These are phyloP conservation scores for Cytospora leucostoma DNA, from an alignment of 2,329 filamentous ascomycete species.

Conservation along the genomic window DNA sequence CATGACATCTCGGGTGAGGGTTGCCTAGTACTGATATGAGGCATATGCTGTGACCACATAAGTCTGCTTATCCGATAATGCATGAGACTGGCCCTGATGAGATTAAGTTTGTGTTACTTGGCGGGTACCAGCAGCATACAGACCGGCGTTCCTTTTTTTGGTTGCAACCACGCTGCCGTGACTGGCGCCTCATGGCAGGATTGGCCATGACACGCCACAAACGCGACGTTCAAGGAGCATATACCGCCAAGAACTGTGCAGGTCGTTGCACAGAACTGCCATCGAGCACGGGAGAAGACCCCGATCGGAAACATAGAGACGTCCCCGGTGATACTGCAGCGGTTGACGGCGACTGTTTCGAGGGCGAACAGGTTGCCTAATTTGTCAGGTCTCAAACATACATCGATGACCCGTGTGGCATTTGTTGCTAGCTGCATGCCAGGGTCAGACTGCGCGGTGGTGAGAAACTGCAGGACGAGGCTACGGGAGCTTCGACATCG, in stretches of 20 bases:
- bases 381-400: background rate
- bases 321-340: conserved; percentile 22
- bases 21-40: background rate
- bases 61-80: background rate
- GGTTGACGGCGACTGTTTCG: conserved; percentile 16
- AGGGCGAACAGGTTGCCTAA: conserved; percentile 3
- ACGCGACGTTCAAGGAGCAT: conserved; percentile 2
- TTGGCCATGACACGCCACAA: conserved; percentile 12
- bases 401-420: conserved; percentile 15
- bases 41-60: background rate
- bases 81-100: conserved; percentile 4
- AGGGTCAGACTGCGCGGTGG: conserved; percentile 13
- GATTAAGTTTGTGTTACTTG: conserved; percentile 16
- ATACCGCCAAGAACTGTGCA: conserved; percentile 6
- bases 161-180: conserved; percentile 11
- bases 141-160: background rate
- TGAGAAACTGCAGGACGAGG: conserved; percentile 15
- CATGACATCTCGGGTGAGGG: conserved; percentile 19
- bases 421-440: conserved; percentile 14
- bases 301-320: conserved; percentile 25
- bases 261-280: conserved; percentile 7
- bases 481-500: conserved; percentile 11
- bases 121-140: conserved; percentile 9
- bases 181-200: conserved; percentile 10
- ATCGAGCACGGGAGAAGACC: conserved; percentile 21